A percentile compares a stretch with the other conserved stretches of the same genome.
These are phyloP conservation scores for Chlorella sorokiniana DNA, from an alignment of 139 green algal species.

Conservation along the genomic window DNA sequence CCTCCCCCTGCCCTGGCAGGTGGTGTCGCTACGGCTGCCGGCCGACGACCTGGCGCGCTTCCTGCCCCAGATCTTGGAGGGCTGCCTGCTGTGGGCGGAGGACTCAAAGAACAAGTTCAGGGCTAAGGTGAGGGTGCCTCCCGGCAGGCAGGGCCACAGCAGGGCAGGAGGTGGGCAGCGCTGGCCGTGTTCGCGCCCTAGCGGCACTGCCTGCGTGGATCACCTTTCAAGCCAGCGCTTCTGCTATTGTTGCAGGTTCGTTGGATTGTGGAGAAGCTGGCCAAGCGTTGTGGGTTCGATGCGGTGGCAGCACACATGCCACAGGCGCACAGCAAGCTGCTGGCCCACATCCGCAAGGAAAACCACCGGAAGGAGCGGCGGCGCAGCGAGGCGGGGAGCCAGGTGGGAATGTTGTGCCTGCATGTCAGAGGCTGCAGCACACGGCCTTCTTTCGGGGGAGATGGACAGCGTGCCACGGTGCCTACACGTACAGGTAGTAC, in stretches of 20 bases:
- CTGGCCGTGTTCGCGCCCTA: background rate
- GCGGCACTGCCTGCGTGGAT: no score
- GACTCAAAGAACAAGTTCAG: slow-evolving; percentile 98
- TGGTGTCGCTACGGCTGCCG: slow-evolving; percentile 83
- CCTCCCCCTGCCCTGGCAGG: slow-evolving; percentile 41
- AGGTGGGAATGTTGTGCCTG: slow-evolving; percentile 15
- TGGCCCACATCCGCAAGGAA: slow-evolving; percentile 91
- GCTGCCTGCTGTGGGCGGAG: slow-evolving; percentile 86
- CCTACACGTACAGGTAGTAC: no score
- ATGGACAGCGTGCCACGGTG: background rate
- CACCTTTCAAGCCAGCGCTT: background rate
- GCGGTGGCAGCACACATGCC: slow-evolving; percentile 79
- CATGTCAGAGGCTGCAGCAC: background rate
- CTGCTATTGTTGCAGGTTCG: slow-evolving; percentile 57
- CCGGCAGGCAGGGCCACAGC: background rate
- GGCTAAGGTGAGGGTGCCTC: slow-evolving; percentile 74
- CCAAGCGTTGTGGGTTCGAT: slow-evolving; percentile 83
- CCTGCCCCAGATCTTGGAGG: slow-evolving; percentile 83
- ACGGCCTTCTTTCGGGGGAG: no score
- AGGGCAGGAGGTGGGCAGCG: background rate
- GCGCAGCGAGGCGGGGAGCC: slow-evolving; percentile 40
- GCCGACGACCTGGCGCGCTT: slow-evolving; percentile 68
- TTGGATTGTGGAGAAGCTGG: slow-evolving; percentile 90
- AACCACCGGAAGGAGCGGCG: slow-evolving; percentile 56
- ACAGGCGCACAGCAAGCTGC: slow-evolving; percentile 72